Evolutionary conservation across 352 stramenopile genomes (phyloP).

Genomic region (Globisporangium nunn): DNA sequence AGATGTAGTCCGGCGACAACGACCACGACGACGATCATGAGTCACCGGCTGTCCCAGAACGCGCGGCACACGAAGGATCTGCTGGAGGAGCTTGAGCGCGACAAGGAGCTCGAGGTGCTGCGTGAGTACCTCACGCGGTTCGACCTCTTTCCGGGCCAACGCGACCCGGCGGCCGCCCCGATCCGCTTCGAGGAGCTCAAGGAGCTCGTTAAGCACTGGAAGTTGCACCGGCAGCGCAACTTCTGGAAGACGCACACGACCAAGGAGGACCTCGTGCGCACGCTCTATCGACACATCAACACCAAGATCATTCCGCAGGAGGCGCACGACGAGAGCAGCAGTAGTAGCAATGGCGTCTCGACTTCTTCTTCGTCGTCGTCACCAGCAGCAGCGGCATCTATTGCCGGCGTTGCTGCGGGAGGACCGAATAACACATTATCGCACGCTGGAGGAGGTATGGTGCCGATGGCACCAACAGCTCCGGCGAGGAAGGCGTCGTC

Average conservation of each 20-base stretch:
- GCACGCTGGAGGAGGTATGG: slow-evolving; percentile 2
- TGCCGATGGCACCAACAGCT: slow-evolving; percentile 22
- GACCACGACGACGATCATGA: slow-evolving; percentile 29
- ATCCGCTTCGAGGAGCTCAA: slow-evolving; percentile 91
- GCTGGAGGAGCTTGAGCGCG: slow-evolving; percentile 77
- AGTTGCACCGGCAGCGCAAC: slow-evolving; percentile 82
- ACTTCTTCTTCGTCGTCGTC: slow-evolving; percentile 10
- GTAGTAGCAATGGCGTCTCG: slow-evolving; percentile 2
- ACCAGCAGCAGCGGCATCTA: neutral
- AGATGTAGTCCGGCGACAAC: too few species aligned
- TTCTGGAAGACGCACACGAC: slow-evolving; percentile 89
- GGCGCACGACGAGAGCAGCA: slow-evolving; percentile 33
- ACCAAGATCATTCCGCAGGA: slow-evolving; percentile 77
- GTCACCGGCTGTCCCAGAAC: slow-evolving; percentile 77
- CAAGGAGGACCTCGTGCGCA: slow-evolving; percentile 84
- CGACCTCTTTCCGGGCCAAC: slow-evolving; percentile 67
- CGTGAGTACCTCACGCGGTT: slow-evolving; percentile 80
- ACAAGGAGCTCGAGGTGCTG: slow-evolving; percentile 84
- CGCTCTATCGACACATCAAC: slow-evolving; percentile 84
- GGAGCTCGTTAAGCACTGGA: slow-evolving; percentile 87
- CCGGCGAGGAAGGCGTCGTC: slow-evolving; percentile 31
- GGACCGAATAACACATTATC: slow-evolving; percentile 4
- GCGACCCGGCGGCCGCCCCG: slow-evolving; percentile 58
- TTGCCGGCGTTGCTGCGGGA: neutral
- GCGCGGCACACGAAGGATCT: slow-evolving; percentile 74